A percentile compares a stretch with the other conserved stretches of the same genome.
These are phyloP conservation scores for Hypoxylon sp. DNA, from an alignment of 2,329 filamentous ascomycete genomes.

Conservation along the genomic window DNA sequence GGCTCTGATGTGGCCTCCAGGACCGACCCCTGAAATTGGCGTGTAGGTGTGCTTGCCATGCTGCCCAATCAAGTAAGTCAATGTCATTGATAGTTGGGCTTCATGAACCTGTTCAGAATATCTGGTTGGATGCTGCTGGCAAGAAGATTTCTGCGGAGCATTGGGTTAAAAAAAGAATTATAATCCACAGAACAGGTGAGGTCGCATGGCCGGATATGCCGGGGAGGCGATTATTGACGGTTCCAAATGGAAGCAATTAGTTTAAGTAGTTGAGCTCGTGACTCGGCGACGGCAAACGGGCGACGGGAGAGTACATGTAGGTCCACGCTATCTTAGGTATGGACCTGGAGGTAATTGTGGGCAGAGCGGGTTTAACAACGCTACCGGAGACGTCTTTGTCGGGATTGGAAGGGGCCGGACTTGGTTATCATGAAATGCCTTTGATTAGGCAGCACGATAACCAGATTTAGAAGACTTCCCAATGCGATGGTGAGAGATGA, in stretches of 20 bases:
- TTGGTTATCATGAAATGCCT: slow-evolving; percentile 24
- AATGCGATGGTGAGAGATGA: slow-evolving; percentile 11
- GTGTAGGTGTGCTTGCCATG: slow-evolving; percentile 40
- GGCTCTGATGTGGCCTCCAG: slow-evolving; percentile 32
- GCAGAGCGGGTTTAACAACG: slow-evolving; percentile 19
- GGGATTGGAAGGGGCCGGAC: slow-evolving; percentile 12
- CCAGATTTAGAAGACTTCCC: slow-evolving; percentile 5
- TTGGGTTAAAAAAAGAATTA: slow-evolving; percentile 23
- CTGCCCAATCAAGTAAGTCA: slow-evolving; percentile 34
- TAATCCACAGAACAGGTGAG: slow-evolving; percentile 15
- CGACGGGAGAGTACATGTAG: slow-evolving; percentile 19
- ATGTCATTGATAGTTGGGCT: slow-evolving; percentile 33
- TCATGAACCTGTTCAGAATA: slow-evolving; percentile 23
- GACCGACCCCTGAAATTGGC: slow-evolving; percentile 29
- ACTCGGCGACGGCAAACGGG: slow-evolving; percentile 26
- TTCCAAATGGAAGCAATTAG: slow-evolving; percentile 21
- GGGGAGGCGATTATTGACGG: slow-evolving; percentile 27
- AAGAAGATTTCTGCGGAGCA: slow-evolving; percentile 27
- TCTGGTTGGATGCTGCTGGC: slow-evolving; percentile 14
- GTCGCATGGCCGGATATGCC: slow-evolving; percentile 34
- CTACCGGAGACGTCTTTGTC: slow-evolving; percentile 28
- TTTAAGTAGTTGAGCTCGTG: slow-evolving; percentile 36
- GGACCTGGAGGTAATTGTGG: slow-evolving; percentile 26
- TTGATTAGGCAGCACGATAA: slow-evolving; percentile 24
- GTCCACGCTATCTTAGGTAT: slow-evolving; percentile 26